These are phyloP conservation scores for Microdochium paspali DNA, from an alignment of 2,329 filamentous ascomycete genomes.

Conservation along the genomic window DNA sequence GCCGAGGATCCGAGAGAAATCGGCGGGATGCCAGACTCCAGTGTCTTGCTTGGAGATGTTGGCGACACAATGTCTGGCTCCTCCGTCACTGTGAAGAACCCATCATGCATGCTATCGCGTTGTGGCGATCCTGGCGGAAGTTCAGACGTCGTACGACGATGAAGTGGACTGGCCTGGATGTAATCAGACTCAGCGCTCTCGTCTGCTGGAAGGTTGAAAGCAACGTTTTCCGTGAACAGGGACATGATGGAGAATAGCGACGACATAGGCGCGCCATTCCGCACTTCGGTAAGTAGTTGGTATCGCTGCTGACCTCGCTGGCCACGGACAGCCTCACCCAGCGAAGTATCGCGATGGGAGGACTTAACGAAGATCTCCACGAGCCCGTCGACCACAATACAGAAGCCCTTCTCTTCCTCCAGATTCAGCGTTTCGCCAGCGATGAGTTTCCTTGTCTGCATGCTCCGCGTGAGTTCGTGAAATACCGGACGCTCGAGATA, in stretches of 20 bases:
- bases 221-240: conserved; percentile 91
- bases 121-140: conserved; percentile 6
- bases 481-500: conserved; percentile 95
- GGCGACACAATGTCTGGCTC: not conserved
- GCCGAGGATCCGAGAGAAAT: conserved; percentile 55
- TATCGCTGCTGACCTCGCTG: conserved; percentile 70
- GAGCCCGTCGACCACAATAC: conserved; percentile 88
- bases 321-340: conserved; percentile 53
- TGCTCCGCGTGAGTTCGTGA: conserved; percentile 91
- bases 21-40: conserved; percentile 48
- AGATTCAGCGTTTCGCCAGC: conserved; percentile 91
- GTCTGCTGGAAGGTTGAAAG: conserved; percentile 63
- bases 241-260: conserved; percentile 96
- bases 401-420: conserved; percentile 97
- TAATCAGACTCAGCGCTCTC: conserved; percentile 27
- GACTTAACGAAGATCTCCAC: conserved; percentile 99
- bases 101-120: conserved; percentile 16
- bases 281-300: conserved; percentile 91
- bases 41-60: not conserved
- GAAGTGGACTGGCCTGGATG: conserved; percentile 1
- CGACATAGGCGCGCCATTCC: conserved; percentile 97
- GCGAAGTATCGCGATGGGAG: conserved; percentile 43
- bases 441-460: conserved; percentile 95
- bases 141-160: conserved; percentile 6
- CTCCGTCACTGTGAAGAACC: not conserved